These are phyloP conservation scores for Globisporangium yorkense DNA, from an alignment of 352 stramenopile species.

Conservation along the genomic window DNA sequence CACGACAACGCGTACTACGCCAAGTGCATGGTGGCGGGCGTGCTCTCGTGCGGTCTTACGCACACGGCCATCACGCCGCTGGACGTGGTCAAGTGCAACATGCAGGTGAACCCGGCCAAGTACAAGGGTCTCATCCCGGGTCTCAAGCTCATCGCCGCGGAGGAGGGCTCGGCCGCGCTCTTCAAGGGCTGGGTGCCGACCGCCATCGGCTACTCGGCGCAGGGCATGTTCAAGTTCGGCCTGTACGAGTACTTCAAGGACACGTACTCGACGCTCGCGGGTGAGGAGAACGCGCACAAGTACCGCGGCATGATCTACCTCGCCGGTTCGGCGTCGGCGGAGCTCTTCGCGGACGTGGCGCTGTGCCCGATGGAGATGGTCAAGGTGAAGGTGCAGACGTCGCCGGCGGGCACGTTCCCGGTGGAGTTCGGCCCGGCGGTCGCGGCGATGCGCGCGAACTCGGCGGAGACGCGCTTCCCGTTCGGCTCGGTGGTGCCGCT, in stretches of 20 bases:
- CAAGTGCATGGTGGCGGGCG: conserved; percentile 92
- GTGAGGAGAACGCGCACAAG: conserved; percentile 91
- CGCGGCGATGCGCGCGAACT: conserved; percentile 84
- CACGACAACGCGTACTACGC: conserved; percentile 91
- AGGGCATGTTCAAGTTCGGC: conserved; percentile 92
- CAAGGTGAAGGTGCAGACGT: conserved; percentile 94
- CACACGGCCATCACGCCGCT: conserved; percentile 91
- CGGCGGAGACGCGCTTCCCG: conserved; percentile 86
- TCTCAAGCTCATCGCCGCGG: conserved; percentile 81
- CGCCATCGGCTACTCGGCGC: conserved; percentile 87
- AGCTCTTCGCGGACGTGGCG: conserved; percentile 92
- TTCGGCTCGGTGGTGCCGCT: conserved; percentile 90
- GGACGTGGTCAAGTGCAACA: conserved; percentile 95
- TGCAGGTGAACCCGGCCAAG: conserved; percentile 90
- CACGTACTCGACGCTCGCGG: conserved; percentile 87
- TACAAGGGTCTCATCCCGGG: conserved; percentile 75
- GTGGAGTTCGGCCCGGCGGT: conserved; percentile 84
- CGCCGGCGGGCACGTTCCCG: conserved; percentile 85
- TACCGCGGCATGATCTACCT: conserved; percentile 91
- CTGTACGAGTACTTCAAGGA: conserved; percentile 97
- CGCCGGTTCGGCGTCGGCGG: conserved; percentile 88
- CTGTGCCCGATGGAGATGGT: conserved; percentile 95
- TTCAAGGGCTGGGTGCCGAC: conserved; percentile 92
- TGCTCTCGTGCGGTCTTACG: conserved; percentile 91
- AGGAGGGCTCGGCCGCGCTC: conserved; percentile 77